Evolutionary conservation across 495 filamentous ascomycete species (phyloP), one percentile per base, ranked within the genome.

Genomic region (Chlorociboria aeruginascens): DNA sequence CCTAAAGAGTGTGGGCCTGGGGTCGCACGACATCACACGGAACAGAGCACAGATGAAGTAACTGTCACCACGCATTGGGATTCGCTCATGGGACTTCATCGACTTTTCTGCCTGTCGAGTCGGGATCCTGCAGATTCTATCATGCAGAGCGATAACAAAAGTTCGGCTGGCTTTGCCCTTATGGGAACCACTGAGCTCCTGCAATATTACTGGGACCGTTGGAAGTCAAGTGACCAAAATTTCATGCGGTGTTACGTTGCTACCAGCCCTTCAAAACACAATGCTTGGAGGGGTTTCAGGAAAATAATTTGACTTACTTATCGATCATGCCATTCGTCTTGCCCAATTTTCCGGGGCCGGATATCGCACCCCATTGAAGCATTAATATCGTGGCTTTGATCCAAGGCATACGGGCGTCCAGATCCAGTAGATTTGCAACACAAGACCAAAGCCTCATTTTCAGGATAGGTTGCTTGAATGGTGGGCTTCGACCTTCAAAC

Each of bases 391-490:
- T 61, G 55, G 84, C 86, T 57, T 66, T 70, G 37, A 93, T 69
- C 89, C 89, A 95, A 32, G 89, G 89, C 85, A 93, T 89, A 63
- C 85, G 80, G 48, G 63, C 60, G 50, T 83, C 71, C 48, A 94
- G 60, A 68, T 84, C 79, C 58, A 87, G 54, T 32, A 89, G 66
- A 56, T 74, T 76, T 46, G 77, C 77, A 42, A 81, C 60, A 66
- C 85, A 83, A 53, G 78, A 70, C 74, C 78, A 88, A 20, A 81
- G 59, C 58, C 73, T 75, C 72, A 90, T 92, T 52, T 73, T 70
- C 40, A 90, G 68, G 49, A 94, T 73, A 37, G 89, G 83, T 51
- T 76, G 76, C 63, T 75, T 81, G 48, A 57, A 61, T 61, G 67
- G 61, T 17, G 36, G 12, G 37, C 16, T 41, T 49, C 43, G 47